These are phyloP conservation scores for Gyromitra esculenta DNA, from an alignment of 2,329 filamentous ascomycete genomes.

Conservation along the genomic window DNA sequence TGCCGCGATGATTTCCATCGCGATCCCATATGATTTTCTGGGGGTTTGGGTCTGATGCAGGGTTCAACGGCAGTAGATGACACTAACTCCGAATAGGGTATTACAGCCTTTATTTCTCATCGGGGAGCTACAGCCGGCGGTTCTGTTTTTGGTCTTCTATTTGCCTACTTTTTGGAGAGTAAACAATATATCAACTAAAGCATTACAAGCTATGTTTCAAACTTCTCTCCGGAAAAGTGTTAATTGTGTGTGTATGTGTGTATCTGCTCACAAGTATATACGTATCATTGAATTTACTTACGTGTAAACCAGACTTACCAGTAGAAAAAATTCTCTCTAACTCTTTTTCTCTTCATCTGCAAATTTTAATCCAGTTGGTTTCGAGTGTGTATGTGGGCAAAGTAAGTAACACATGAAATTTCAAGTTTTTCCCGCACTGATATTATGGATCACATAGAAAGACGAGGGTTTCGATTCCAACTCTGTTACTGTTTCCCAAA, in stretches of 20 bases:
- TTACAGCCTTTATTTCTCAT: neutral
- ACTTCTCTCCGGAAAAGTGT: neutral
- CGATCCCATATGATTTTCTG: neutral
- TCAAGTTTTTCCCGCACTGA: neutral
- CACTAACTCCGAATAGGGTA: neutral
- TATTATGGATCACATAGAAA: neutral
- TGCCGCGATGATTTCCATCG: neutral
- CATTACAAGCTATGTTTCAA: neutral
- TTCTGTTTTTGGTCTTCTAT: neutral
- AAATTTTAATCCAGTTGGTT: neutral
- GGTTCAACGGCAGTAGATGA: neutral
- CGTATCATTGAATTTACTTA: neutral
- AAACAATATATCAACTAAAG: neutral
- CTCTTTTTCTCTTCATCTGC: neutral
- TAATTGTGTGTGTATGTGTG: neutral
- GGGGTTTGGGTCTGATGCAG: slow-evolving; percentile 3
- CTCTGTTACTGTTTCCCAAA: neutral
- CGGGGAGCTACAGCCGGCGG: neutral
- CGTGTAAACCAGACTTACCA: neutral
- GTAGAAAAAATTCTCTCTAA: neutral
- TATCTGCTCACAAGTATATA: neutral
- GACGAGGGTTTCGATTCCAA: neutral
- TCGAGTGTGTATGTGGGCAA: neutral
- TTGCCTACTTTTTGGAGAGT: neutral
- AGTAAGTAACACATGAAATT: neutral